Base-by-base conservation (phyloP, 805 yeast genomes). In the Kodamaea kaohsiungensis region DNA sequence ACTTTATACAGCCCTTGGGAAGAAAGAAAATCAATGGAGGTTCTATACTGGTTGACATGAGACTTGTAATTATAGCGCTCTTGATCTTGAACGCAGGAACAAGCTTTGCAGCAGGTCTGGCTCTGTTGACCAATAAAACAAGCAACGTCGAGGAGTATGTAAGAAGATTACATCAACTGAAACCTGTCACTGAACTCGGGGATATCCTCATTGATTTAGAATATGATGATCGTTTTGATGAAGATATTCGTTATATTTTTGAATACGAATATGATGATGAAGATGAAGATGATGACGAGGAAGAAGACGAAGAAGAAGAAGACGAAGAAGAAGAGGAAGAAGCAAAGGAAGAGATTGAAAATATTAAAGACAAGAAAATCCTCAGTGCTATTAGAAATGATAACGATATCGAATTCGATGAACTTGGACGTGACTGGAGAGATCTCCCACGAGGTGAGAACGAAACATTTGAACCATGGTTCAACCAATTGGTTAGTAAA, bases 381-480 rank as follows among this genome's bases (percentile, higher is more conserved):
- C 59, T 57, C n/a, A 19, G 22, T 13, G 19, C 45, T 12, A 19
- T 19, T 6, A 25, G 45, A 17, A 16, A 9, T 59, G 55, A 17
- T 39, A 22, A 50, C 25, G 48, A 57, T 3, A 69, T 81, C 39
- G 84, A 81, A 48, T 80, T 82, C 64, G 89, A 85, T 64, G 78
- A 81, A 25, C 65, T 75, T 46, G 90, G 89, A 0, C 72, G 82
- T 37, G 91, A 87, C 68, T 86, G 91, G 89, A 71, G 91, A 60
- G 91, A 86, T 65, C 74, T 85, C 10, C 87, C 89, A 2, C 70
- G 91, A 49, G 89, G 83, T 2, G 73, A 72, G 0, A 87, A 87
- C 62, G 66, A 70, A 10, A 49, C 59, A 8, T 66, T 59, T 52
- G 59, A 62, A 10, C 55, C 52, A 1, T 57, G 61, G 53, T 70